Conservation (phyloP, 164 flowering plant genomes). For the Macadamia integrifolia region DNA sequence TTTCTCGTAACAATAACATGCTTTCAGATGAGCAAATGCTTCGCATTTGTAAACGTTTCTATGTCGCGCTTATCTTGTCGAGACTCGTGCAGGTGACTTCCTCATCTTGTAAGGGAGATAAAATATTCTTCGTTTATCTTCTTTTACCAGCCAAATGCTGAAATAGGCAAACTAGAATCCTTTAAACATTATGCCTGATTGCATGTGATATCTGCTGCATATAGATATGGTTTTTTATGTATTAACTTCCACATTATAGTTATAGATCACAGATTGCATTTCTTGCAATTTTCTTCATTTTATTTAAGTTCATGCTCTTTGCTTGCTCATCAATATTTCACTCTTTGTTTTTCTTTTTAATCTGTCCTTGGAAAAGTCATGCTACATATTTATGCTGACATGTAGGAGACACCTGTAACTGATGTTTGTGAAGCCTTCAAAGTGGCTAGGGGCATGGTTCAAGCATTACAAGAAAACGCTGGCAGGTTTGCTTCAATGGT, state of each 20-base stretch:
- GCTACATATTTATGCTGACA: slow-evolving; percentile 5
- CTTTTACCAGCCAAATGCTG: background rate
- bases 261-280: too few relatives aligned
- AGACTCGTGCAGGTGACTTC: slow-evolving; percentile 79
- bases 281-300: too few relatives aligned
- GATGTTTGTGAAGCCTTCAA: slow-evolving; percentile 92
- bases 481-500: slow-evolving; percentile 99
- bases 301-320: too few relatives aligned
- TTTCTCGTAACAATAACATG: slow-evolving; percentile 22
- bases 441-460: slow-evolving; percentile 99
- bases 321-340: too few relatives aligned
- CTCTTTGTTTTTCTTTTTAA: too few relatives aligned
- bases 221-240: too few relatives aligned
- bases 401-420: slow-evolving; percentile 81
- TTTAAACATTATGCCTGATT: background rate
- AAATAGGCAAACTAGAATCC: background rate
- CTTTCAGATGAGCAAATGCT: slow-evolving; percentile 69
- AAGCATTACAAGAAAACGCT: slow-evolving; percentile 95
- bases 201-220: background rate
- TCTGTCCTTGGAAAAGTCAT: background rate
- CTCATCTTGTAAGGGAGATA: background rate
- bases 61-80: slow-evolving; percentile 91
- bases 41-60: slow-evolving; percentile 83
- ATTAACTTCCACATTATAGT: too few relatives aligned
- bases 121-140: slow-evolving; percentile 1